Evolutionary conservation across 2,329 filamentous ascomycete species (phyloP), one percentile per base, ranked within the genome.

Genomic region (Raffaelea deltoideospora): DNA sequence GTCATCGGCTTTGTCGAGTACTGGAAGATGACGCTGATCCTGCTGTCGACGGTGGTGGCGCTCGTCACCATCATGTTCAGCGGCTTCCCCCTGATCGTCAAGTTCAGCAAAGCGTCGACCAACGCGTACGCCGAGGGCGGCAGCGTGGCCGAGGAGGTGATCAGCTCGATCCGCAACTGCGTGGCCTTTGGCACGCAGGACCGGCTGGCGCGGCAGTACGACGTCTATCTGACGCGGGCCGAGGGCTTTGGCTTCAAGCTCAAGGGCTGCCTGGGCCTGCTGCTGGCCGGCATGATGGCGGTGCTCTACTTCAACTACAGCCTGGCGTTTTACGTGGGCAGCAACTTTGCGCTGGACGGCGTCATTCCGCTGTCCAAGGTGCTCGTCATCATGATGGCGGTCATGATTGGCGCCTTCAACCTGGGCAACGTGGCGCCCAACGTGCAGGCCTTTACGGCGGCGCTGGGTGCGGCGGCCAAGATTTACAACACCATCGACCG

Each of bases 401-500:
- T 93, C 48, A 85, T 96, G 67, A 87, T 95, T 41, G 90, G 88
- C 37, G 84, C 88, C 4, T 93, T 95, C 58, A 82, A 84, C 39
- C 63, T 98, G 24, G 86, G 87, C 32, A 92, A 90, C 47, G 76
- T 93, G 24, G 78, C 79, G 0, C 86, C 90, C 1, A 85, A 95
- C 49, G 58, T 79, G 3, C 84, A 93, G 54, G 83, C 88, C 23
- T 94, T 96, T 48, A 82, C 79, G 2, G 84, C 78, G 13, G 82
- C 77, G 28, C 61, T 92, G 6, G 83, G 84, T 23, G 88, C 90
- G 3, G 86, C 84, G 4, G 72, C 74, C 38, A 96, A 96, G 63
- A 94, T 98, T 43, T 95, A 80, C 62, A 81, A 76, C 52, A 95
- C 87, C 2, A 96, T 96, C 46, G 88, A 96, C 55, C 79, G 90